These are phyloP conservation scores for Mycena pura DNA, from an alignment of 768 basidiomycete species.

Conservation along the genomic window DNA sequence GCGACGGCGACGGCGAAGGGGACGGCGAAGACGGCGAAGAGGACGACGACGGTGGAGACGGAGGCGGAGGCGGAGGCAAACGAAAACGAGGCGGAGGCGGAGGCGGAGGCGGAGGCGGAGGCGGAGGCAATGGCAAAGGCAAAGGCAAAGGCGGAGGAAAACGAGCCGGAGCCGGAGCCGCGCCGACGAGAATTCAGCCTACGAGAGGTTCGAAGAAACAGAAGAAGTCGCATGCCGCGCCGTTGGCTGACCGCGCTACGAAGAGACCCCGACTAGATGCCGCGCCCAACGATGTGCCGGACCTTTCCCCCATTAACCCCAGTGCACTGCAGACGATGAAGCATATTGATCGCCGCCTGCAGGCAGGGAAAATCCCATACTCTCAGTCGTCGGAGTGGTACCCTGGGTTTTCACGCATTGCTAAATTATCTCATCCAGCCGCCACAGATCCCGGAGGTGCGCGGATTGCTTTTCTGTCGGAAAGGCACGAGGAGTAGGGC, in stretches of 20 bases:
- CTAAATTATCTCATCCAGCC: neutral
- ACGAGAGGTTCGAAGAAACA: neutral
- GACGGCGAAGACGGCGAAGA: no score
- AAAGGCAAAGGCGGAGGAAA: no score
- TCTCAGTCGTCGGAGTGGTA: neutral
- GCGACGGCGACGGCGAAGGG: neutral
- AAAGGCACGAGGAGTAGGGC: neutral
- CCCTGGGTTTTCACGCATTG: neutral
- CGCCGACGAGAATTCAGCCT: neutral
- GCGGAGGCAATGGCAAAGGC: no score
- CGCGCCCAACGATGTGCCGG: neutral
- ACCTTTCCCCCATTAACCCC: neutral
- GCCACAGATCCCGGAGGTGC: conserved; percentile 4
- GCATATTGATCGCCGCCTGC: neutral
- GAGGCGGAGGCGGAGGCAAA: no score
- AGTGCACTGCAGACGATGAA: neutral
- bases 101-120: no score
- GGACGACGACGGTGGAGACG: no score
- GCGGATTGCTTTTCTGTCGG: neutral
- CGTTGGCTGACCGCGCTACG: neutral
- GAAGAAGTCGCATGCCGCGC: neutral
- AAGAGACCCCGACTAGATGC: neutral
- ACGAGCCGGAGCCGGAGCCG: no score
- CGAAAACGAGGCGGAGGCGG: no score
- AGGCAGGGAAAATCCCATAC: neutral